Evolutionary conservation across 2,329 filamentous ascomycete species (phyloP), one percentile per base, ranked within the genome.

Genomic region (Ophiognomonia clavigignenti-juglandacearum): DNA sequence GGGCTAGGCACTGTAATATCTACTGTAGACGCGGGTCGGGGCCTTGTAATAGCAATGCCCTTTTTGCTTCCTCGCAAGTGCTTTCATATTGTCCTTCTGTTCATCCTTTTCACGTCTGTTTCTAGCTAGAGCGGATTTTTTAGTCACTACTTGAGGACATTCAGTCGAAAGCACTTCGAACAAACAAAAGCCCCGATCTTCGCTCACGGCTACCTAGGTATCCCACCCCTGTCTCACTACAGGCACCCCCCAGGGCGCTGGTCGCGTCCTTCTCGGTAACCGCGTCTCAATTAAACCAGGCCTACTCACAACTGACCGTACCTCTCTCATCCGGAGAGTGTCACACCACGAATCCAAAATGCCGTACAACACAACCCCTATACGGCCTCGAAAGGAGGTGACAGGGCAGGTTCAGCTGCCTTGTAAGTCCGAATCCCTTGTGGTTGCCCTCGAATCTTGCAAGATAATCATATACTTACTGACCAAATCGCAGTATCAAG

Each of bases 331-430:
- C 45, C 19, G 19, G 22, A 10, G 18, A 22, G 20, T 2, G 10
- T 7, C 16, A 43, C 32, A 22, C 24, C 26, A 11, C n/a, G 22
- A 31, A 37, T 11, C 35, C 52, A 66, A 16, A 41, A 96, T 97
- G 91, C 87, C 91, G 22, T 91, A 93, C 72, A 96, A 96, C 69
- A 92, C 88, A 56, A 83, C 83, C 4, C 85, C 88, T 16, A 93
- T 93, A 47, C 80, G 85, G 55, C 87, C 86, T 32, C 74, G 85
- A 13, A 84, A 88, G 63, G 89, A 95, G 67, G 80, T 88, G 38
- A 95, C 87, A 3, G 92, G 92, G 56, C 84, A 89, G 55, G 86
- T 87, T 19, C 85, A 88, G 56, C 79, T 97, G 26, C 92, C 92
- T 8, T 74, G 92, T 96, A 73, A 68, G 86, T 73, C 14, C n/a